Evolutionary conservation across 2,329 filamentous ascomycete genomes (phyloP).

Genomic region (Botrytis cinerea): DNA sequence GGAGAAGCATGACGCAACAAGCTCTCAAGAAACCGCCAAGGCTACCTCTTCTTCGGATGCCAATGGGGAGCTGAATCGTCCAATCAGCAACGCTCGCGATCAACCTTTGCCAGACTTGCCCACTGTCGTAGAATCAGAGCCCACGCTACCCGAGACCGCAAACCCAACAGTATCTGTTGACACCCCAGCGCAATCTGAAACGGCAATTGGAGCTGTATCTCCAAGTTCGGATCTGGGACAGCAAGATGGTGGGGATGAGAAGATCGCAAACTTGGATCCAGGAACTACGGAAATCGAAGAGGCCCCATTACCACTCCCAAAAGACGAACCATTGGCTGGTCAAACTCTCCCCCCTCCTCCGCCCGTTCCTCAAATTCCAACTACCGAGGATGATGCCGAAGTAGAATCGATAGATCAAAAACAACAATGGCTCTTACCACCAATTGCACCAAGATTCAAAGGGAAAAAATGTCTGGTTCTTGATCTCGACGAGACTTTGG

Average conservation of each 20-base stretch:
- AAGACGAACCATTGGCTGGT: slow-evolving; percentile 32
- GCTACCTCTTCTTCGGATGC: slow-evolving; percentile 23
- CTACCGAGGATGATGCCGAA: slow-evolving; percentile 30
- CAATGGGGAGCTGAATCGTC: slow-evolving; percentile 34
- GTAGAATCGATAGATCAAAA: slow-evolving; percentile 39
- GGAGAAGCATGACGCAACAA: slow-evolving; percentile 24
- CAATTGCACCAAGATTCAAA: slow-evolving; percentile 74
- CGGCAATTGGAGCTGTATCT: background rate
- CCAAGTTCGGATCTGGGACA: slow-evolving; percentile 24
- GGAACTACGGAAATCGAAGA: slow-evolving; percentile 34
- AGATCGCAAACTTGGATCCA: slow-evolving; percentile 35
- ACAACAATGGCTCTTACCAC: slow-evolving; percentile 65
- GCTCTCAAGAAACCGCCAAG: slow-evolving; percentile 25
- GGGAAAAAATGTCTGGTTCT: slow-evolving; percentile 93
- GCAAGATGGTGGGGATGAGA: slow-evolving; percentile 35
- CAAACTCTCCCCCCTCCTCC: slow-evolving; percentile 32
- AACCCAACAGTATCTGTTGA: slow-evolving; percentile 29
- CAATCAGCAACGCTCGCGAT: slow-evolving; percentile 33
- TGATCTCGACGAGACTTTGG: slow-evolving; percentile 93
- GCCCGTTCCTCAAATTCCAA: slow-evolving; percentile 37
- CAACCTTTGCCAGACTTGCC: slow-evolving; percentile 40
- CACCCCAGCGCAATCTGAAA: slow-evolving; percentile 17
- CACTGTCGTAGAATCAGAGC: slow-evolving; percentile 36
- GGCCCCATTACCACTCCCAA: slow-evolving; percentile 30
- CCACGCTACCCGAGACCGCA: slow-evolving; percentile 32